Evolutionary conservation across 495 filamentous ascomycete species (phyloP).

Genomic region (Letharia columbiana): DNA sequence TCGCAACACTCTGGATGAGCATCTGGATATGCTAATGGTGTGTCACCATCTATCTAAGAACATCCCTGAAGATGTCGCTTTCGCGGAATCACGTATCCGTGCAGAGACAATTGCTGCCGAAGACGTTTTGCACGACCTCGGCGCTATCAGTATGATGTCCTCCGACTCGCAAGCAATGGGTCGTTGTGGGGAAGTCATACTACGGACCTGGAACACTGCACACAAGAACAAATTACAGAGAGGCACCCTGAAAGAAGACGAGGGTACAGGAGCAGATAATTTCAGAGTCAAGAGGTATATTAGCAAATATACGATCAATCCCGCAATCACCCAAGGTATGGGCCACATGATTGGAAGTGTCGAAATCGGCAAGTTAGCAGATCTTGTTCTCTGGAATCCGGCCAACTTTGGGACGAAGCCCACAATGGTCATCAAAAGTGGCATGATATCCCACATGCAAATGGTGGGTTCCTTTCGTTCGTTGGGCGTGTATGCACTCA

Average conservation of each 20-base stretch:
- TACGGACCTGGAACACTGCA: constrained; percentile 95
- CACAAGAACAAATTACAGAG: constrained; percentile 95
- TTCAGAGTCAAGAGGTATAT: constrained; percentile 90
- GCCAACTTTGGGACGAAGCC: constrained; percentile 87
- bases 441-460: constrained; percentile 75
- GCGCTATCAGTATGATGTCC: constrained; percentile 97
- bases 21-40: constrained; percentile 98
- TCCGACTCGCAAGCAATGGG: constrained; percentile 98
- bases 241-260: constrained; percentile 66
- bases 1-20: constrained; percentile 88
- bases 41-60: constrained; percentile 90
- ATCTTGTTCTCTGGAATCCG: constrained; percentile 84
- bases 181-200: constrained; percentile 87
- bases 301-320: constrained; percentile 97
- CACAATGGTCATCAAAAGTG: constrained; percentile 73
- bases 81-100: constrained; percentile 90
- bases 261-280: constrained; percentile 79
- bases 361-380: constrained; percentile 85
- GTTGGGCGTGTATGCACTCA: not conserved
- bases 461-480: constrained; percentile 51
- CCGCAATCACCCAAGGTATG: constrained; percentile 91
- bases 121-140: constrained; percentile 91
- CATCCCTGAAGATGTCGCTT: constrained; percentile 93
- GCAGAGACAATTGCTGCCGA: constrained; percentile 96
- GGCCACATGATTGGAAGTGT: constrained; percentile 78